Evolutionary conservation across 148 eudicot species (phyloP), one percentile per base, ranked within the genome.

Genomic region (Diospyros kaki): DNA sequence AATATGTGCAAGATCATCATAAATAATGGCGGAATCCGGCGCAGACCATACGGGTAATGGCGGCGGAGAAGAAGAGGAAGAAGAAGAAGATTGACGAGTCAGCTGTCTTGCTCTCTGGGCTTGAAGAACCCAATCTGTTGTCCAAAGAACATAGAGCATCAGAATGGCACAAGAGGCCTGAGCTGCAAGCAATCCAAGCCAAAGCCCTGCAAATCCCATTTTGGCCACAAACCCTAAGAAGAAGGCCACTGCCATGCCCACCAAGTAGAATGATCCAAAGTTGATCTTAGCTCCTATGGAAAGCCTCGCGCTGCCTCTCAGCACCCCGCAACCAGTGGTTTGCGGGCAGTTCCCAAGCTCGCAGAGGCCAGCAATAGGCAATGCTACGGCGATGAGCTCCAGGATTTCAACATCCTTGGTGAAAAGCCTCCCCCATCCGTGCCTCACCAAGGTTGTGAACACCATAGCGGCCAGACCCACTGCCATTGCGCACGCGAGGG

Each of bases 271-370:
- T 7, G 91, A 91, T 0, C 97, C 93, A 17, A 91, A 68, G 48
- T 91, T 91, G 66, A 91, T 89, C 51, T 89, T 86, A 11, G 97
- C 97, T 2, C 97, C 97, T 18, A 84, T 66, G 1, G 80, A 83
- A 3, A 91, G 93, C 83, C 97, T 76, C 8, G 97, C 97, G 73
- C 91, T 83, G 0, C 97, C 97, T 65, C 97, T 81, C 4, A 91
- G n/a, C 0, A 85, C 93, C 10, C 97, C 97, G 64, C 97, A 91
- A 8, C 93, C 93, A 1, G 93, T 86, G 0, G 97, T 91, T 44
- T 91, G 97, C 2, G 97, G 97, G 63, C 93, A 91, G 52, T 91
- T 91, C 11, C 97, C 97, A 0, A 91, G 84, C 90, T 91, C 97
- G 63, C 97, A 91, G 0, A 91, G 81, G 17, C 97, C 97, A 10